Percentiles rank a stretch among this genome's conserved stretches.
Conservation (phyloP, 352 stramenopile genomes). For the Aphanomyces invadans region DNA sequence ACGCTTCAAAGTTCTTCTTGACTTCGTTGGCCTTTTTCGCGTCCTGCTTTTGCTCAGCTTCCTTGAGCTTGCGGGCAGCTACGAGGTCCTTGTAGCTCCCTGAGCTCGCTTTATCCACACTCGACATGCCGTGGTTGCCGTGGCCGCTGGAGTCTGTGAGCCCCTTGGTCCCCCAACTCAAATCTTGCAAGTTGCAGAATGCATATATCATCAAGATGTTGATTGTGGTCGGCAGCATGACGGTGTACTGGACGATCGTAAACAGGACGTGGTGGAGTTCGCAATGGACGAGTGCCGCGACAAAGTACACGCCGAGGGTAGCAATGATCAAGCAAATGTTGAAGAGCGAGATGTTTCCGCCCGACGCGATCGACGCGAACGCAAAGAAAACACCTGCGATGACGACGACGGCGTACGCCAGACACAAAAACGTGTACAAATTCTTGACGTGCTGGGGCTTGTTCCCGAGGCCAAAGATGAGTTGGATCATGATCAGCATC, state of each 20-base stretch:
- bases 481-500: conserved; percentile 70
- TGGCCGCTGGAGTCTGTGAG: conserved; percentile 28
- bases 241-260: conserved; percentile 82
- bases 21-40: conserved; percentile 46
- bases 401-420: conserved; percentile 61
- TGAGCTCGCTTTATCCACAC: no score
- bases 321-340: conserved; percentile 49
- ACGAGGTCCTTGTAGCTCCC: conserved; percentile 80
- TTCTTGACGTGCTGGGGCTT: conserved; percentile 85
- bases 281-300: conserved; percentile 65
- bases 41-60: conserved; percentile 59
- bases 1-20: conserved; percentile 77
- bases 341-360: conserved; percentile 18
- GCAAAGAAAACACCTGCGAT: conserved; percentile 73
- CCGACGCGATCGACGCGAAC: conserved; percentile 34
- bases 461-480: conserved; percentile 81
- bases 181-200: conserved; percentile 83
- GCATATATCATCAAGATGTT: conserved; percentile 88
- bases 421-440: conserved; percentile 67
- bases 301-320: conserved; percentile 78
- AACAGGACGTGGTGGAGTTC: conserved; percentile 79
- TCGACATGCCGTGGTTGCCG: conserved; percentile 41
- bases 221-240: conserved; percentile 79
- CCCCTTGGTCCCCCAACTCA: conserved; percentile 84
- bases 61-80: conserved; percentile 54